Conservation (phyloP, 805 yeast species). For the Suhomyces sp. region DNA sequence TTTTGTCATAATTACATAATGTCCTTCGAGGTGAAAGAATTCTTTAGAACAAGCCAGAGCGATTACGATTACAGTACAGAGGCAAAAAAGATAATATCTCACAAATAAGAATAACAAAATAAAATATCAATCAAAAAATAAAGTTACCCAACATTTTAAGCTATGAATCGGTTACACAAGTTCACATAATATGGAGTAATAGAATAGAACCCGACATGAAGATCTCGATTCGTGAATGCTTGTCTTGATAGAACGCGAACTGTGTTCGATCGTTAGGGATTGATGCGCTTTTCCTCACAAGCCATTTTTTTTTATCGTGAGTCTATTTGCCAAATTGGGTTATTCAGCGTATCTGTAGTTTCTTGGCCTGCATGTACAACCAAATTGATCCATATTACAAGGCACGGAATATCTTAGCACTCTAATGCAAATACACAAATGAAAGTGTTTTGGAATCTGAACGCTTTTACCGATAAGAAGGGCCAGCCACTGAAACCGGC, state of each 20-base stretch:
- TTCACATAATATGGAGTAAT: no score
- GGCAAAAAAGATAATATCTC: background rate
- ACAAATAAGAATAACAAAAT: background rate
- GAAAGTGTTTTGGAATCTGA: background rate
- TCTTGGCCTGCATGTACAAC: background rate
- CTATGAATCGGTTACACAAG: background rate
- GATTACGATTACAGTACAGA: background rate
- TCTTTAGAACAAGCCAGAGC: background rate
- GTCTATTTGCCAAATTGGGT: background rate
- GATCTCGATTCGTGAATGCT: background rate
- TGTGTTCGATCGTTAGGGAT: background rate
- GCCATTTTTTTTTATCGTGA: background rate
- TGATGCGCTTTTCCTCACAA: background rate
- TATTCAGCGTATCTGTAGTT: background rate
- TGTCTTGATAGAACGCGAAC: background rate
- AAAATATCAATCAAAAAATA: background rate
- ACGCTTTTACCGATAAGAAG: background rate
- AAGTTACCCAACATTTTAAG: background rate
- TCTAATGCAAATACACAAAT: background rate
- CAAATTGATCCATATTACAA: background rate
- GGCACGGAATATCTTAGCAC: background rate
- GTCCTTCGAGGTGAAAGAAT: background rate
- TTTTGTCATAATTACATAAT: background rate
- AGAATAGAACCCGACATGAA: background rate
- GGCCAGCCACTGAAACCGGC: background rate